Conservation (phyloP, 192 early-diverging fungal species). For the Spizellomyces punctatus region DNA sequence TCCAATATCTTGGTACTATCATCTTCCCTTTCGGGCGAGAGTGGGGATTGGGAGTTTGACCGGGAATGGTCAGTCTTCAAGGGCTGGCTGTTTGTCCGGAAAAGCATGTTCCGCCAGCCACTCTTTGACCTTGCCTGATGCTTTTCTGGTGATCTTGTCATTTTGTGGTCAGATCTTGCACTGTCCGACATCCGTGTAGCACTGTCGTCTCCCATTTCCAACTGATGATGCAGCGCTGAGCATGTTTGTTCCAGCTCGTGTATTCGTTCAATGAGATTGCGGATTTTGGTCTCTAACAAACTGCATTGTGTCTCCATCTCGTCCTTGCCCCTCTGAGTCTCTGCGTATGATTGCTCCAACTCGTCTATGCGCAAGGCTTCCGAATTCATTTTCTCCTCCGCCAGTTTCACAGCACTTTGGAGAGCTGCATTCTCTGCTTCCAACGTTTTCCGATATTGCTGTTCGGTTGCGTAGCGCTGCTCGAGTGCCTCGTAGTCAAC, state of each 20-base stretch:
- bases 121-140: not conserved
- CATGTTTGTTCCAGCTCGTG: slow-evolving; percentile 34
- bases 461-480: slow-evolving; percentile 4
- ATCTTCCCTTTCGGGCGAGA: not conserved
- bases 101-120: slow-evolving; percentile 26
- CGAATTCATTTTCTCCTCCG: not conserved
- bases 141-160: slow-evolving; percentile 22
- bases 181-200: not conserved
- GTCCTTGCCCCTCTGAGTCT: not conserved
- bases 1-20: slow-evolving; percentile 15
- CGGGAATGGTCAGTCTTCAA: slow-evolving; percentile 9
- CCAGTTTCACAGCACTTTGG: not conserved
- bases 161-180: slow-evolving; percentile 11
- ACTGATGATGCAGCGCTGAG: slow-evolving; percentile 27
- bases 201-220: slow-evolving; percentile 18
- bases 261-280: slow-evolving; percentile 38
- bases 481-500: slow-evolving; percentile 8
- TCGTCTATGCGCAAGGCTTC: slow-evolving; percentile 7
- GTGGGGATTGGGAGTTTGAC: not conserved
- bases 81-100: slow-evolving; percentile 22
- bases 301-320: slow-evolving; percentile 21
- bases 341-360: not conserved
- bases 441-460: not conserved
- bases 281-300: slow-evolving; percentile 12
- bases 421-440: slow-evolving; percentile 6